These are phyloP conservation scores for Pouteria campechiana DNA, from an alignment of 179 eudicot genomes.

Conservation along the genomic window DNA sequence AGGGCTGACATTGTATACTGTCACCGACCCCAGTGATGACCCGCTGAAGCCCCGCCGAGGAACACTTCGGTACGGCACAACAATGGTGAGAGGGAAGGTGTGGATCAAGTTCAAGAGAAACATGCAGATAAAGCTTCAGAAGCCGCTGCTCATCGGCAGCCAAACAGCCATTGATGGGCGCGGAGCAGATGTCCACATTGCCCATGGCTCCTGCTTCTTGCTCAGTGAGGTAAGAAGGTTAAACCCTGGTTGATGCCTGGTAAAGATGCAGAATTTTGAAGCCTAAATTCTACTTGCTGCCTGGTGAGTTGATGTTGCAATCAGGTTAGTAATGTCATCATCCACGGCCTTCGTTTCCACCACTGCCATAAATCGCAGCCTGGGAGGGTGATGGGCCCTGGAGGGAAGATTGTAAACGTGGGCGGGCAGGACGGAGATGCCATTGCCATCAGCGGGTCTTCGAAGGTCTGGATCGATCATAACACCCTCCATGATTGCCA, in stretches of 20 bases:
- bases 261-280: background rate
- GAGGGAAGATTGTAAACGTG: constrained; percentile 16
- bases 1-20: constrained; percentile 28
- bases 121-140: constrained; percentile 47
- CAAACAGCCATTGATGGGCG: constrained; percentile 63
- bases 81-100: constrained; percentile 34
- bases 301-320: background rate
- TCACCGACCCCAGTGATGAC: constrained; percentile 52
- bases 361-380: constrained; percentile 40
- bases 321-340: constrained; percentile 59
- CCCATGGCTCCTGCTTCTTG: constrained; percentile 45
- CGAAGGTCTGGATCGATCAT: constrained; percentile 80
- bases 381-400: constrained; percentile 50
- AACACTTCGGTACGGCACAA: constrained; percentile 56
- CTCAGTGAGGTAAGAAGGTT: constrained; percentile 31
- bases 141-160: constrained; percentile 56
- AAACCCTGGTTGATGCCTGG: background rate
- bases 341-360: constrained; percentile 68
- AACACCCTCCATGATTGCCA: constrained; percentile 49
- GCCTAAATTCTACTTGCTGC: too few species aligned
- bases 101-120: constrained; percentile 60
- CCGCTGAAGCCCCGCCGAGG: constrained; percentile 44
- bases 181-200: constrained; percentile 50
- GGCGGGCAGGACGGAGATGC: constrained; percentile 66
- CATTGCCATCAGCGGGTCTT: constrained; percentile 38